A percentile compares a stretch with the other conserved stretches of the same genome.
Evolutionary conservation across 1,284 basidiomycete species (phyloP).

Genomic region (Gymnopus androsaceus): DNA sequence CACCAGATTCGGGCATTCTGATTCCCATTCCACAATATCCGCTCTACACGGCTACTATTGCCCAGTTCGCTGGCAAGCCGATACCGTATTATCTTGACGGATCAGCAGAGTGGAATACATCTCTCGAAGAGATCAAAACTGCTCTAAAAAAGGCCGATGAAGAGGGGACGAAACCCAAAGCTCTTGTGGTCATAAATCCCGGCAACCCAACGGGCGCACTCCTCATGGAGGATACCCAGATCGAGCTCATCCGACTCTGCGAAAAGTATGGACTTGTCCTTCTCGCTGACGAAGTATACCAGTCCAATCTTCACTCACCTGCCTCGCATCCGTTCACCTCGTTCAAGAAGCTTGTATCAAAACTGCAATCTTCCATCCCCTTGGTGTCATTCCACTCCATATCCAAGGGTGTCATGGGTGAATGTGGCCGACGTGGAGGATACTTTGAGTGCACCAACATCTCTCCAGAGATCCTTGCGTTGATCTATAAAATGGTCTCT

Average conservation of each 20-base stretch:
- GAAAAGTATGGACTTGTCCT: constrained; percentile 85
- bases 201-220: constrained; percentile 93
- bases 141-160: constrained; percentile 69
- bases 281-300: constrained; percentile 95
- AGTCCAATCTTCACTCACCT: constrained; percentile 82
- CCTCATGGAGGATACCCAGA: constrained; percentile 72
- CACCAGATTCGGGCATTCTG: constrained; percentile 73
- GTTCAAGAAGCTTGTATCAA: constrained; percentile 85
- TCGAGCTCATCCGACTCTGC: constrained; percentile 77
- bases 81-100: constrained; percentile 92
- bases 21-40: constrained; percentile 99
- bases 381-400: constrained; percentile 95
- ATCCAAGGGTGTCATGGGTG: constrained; percentile 91
- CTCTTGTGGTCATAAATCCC: constrained; percentile 93
- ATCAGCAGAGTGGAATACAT: constrained; percentile 83
- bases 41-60: constrained; percentile 92
- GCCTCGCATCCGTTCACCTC: constrained; percentile 78
- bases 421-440: constrained; percentile 91
- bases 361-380: constrained; percentile 65
- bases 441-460: constrained; percentile 93
- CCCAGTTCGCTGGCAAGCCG: constrained; percentile 79
- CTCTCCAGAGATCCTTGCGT: constrained; percentile 70
- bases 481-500: constrained; percentile 94
- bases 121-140: constrained; percentile 66
- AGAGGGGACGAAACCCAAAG: constrained; percentile 71